These are phyloP conservation scores for Geotrichum restrictum DNA, from an alignment of 1,139 yeast genomes.

Conservation along the genomic window DNA sequence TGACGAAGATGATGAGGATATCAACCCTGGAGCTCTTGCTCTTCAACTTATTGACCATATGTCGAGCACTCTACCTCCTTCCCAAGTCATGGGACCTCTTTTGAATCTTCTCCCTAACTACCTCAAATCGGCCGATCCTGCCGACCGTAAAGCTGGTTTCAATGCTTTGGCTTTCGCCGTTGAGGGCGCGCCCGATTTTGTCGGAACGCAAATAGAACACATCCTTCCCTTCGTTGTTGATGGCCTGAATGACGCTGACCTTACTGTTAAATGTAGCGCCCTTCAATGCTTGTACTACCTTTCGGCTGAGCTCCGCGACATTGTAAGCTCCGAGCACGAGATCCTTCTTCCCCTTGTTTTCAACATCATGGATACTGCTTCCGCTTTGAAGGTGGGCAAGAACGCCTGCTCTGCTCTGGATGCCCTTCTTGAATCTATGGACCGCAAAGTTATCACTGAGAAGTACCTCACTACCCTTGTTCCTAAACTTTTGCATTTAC, in stretches of 20 bases:
- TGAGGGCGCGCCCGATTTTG: slow-evolving; percentile 91
- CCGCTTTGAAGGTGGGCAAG: slow-evolving; percentile 79
- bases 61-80: slow-evolving; percentile 82
- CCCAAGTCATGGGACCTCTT: slow-evolving; percentile 81
- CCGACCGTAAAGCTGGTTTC: slow-evolving; percentile 84
- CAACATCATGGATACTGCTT: slow-evolving; percentile 79
- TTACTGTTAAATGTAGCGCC: slow-evolving; percentile 80
- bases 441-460: slow-evolving; percentile 72
- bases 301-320: slow-evolving; percentile 80
- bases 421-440: slow-evolving; percentile 86
- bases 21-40: slow-evolving; percentile 72
- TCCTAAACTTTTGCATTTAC: slow-evolving; percentile 82
- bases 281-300: slow-evolving; percentile 74
- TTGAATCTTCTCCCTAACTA: slow-evolving; percentile 63
- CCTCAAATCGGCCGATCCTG: slow-evolving; percentile 61
- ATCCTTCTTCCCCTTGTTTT: slow-evolving; percentile 81
- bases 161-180: slow-evolving; percentile 78
- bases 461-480: slow-evolving; percentile 82
- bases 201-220: slow-evolving; percentile 68
- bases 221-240: slow-evolving; percentile 65
- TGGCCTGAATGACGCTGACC: slow-evolving; percentile 76
- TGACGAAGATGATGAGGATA: slow-evolving; percentile 88
- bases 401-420: slow-evolving; percentile 90
- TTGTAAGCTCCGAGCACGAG: slow-evolving; percentile 77
- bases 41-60: slow-evolving; percentile 75